These are phyloP conservation scores for Protostelium mycophagum DNA, from an alignment of 78 protist genomes.

Conservation along the genomic window DNA sequence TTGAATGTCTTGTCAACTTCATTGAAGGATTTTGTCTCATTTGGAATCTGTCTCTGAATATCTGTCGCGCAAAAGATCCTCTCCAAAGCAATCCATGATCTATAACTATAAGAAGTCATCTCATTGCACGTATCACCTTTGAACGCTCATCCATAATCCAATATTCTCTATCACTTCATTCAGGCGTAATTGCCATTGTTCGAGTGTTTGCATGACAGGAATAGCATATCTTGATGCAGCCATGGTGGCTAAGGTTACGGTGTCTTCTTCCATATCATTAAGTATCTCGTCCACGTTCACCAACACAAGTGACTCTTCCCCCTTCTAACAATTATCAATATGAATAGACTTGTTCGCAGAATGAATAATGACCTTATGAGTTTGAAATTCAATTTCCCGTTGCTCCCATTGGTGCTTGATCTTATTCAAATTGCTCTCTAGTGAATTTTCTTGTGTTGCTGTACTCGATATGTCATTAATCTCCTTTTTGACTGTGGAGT, in stretches of 20 bases:
- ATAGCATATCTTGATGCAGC: background rate
- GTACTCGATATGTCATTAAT: background rate
- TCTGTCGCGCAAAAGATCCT: background rate
- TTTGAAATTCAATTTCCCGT: background rate
- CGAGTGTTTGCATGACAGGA: background rate
- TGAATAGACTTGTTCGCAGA: background rate
- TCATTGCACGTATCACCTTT: background rate
- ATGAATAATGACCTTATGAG: background rate
- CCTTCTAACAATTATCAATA: too few species aligned
- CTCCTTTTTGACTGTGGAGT: background rate
- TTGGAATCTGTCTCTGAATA: constrained; percentile 85
- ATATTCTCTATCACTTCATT: background rate
- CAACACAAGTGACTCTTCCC: background rate
- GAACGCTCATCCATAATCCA: background rate
- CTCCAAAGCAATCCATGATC: background rate
- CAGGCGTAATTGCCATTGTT: background rate
- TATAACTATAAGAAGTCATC: too few species aligned
- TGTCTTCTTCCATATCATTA: background rate
- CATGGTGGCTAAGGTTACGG: background rate
- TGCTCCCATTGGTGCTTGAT: background rate
- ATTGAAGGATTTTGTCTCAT: constrained; percentile 84
- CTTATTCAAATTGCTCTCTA: background rate
- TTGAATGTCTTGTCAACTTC: constrained; percentile 62
- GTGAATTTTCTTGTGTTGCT: background rate
- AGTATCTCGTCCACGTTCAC: background rate